phyloP scores from a whole-genome alignment of 2,329 filamentous ascomycete species.

The Phialophora chinensis region DNA sequence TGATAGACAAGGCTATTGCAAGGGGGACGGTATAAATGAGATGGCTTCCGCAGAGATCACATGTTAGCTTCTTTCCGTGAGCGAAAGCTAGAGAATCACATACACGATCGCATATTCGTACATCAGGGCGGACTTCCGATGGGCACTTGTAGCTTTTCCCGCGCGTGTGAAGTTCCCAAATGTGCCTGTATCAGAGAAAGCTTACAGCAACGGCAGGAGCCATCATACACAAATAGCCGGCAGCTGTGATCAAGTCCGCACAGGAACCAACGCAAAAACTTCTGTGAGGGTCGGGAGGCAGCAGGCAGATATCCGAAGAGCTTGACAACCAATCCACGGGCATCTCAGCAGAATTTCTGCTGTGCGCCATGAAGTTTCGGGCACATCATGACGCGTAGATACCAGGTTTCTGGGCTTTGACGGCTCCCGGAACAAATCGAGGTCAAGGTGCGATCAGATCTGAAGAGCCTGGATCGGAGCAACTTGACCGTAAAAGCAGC shows the following conservation, averaged over 20 bases:
- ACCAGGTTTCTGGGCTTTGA: slow-evolving; percentile 4
- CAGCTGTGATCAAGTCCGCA: slow-evolving; percentile 6
- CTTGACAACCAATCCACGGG: background rate
- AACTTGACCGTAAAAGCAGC: background rate
- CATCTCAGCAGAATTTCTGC: background rate
- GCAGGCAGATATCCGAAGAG: background rate
- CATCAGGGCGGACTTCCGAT: slow-evolving; percentile 28
- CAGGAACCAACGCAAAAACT: slow-evolving; percentile 1
- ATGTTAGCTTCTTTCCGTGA: slow-evolving; percentile 1
- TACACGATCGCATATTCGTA: slow-evolving; percentile 67
- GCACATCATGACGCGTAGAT: slow-evolving; percentile 22
- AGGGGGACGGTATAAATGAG: slow-evolving; percentile 71
- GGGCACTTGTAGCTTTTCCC: background rate
- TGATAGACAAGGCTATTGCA: slow-evolving; percentile 62
- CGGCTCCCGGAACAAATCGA: slow-evolving; percentile 2
- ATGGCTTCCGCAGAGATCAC: slow-evolving; percentile 55
- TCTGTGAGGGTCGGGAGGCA: background rate
- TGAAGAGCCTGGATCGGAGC: background rate
- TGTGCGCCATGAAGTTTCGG: slow-evolving; percentile 16
- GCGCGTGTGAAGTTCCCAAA: background rate
- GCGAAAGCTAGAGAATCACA: slow-evolving; percentile 40
- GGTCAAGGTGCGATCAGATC: background rate
- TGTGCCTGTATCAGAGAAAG: slow-evolving; percentile 14
- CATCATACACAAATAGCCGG: slow-evolving; percentile 17
- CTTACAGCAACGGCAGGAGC: slow-evolving; percentile 13